Conservation (phyloP, 2,329 filamentous ascomycete species). For the Fusarium sp. region DNA sequence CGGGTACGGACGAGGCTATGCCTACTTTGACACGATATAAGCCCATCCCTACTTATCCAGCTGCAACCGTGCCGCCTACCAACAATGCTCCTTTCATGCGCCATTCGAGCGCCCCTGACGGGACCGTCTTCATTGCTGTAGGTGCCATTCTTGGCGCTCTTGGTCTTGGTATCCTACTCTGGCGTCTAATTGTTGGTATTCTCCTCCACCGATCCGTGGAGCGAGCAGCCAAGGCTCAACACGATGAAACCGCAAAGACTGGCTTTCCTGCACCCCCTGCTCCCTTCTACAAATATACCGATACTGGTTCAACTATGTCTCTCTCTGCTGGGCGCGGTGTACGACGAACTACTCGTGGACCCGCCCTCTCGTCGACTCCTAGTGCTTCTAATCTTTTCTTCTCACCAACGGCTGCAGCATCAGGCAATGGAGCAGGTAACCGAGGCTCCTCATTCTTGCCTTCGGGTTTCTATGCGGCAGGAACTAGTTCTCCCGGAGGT, state of each 20-base stretch:
- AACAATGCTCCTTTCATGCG: conserved; percentile 92
- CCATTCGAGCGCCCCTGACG: conserved; percentile 85
- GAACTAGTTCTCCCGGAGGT: conserved; percentile 64
- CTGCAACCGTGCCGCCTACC: conserved; percentile 84
- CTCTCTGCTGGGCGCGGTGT: conserved; percentile 63
- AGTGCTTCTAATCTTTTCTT: conserved; percentile 87
- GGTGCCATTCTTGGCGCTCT: conserved; percentile 89
- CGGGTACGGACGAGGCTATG: conserved; percentile 49
- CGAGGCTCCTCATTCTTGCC: conserved; percentile 87
- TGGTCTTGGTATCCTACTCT: conserved; percentile 83
- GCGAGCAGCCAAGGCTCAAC: conserved; percentile 82
- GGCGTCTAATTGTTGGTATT: conserved; percentile 90
- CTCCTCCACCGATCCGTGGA: conserved; percentile 92
- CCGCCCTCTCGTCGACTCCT: conserved; percentile 66
- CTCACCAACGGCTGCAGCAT: conserved; percentile 84
- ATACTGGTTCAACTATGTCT: conserved; percentile 68
- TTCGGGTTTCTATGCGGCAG: conserved; percentile 88
- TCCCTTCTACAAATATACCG: conserved; percentile 74
- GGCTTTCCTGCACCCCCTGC: conserved; percentile 69
- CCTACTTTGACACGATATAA: conserved; percentile 58
- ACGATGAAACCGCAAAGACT: conserved; percentile 76
- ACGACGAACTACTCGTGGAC: conserved; percentile 65
- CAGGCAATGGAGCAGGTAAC: conserved; percentile 71
- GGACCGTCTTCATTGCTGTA: conserved; percentile 95
- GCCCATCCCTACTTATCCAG: conserved; percentile 70